Conservation (phyloP, 2,329 filamentous ascomycete species). For the Neofusicoccum ribis region DNA sequence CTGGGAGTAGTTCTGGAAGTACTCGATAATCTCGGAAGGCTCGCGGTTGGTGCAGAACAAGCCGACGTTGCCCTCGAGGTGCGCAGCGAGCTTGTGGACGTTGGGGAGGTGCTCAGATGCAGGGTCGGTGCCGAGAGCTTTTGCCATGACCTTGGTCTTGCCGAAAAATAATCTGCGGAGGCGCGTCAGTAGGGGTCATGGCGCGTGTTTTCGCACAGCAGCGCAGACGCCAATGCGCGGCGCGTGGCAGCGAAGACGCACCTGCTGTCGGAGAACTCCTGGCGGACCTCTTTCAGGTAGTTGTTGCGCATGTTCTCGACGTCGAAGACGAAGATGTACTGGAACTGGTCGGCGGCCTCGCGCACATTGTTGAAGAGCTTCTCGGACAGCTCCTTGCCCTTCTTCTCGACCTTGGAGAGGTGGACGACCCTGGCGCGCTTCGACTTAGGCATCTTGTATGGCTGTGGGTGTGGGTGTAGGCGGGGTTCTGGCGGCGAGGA, state of each 20-base stretch:
- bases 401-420: constrained; percentile 89
- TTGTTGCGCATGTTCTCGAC: constrained; percentile 99
- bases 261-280: constrained; percentile 82
- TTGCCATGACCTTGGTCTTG: constrained; percentile 98
- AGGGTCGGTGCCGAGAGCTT: constrained; percentile 78
- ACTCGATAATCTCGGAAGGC: constrained; percentile 65
- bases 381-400: constrained; percentile 86
- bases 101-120: constrained; percentile 80
- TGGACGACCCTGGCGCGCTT: constrained; percentile 89
- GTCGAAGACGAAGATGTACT: constrained; percentile 89
- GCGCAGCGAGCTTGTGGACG: constrained; percentile 66
- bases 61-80: constrained; percentile 81
- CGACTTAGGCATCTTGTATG: constrained; percentile 82
- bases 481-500: constrained; percentile 10
- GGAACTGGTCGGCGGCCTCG: constrained; percentile 79
- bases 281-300: constrained; percentile 86
- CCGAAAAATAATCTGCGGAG: constrained; percentile 76
- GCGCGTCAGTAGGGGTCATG: constrained; percentile 6
- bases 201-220: neutral
- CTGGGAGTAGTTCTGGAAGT: constrained; percentile 71
- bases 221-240: neutral
- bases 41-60: constrained; percentile 85
- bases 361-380: constrained; percentile 87
- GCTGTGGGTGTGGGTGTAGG: constrained; percentile 2
- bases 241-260: constrained; percentile 45